Evolutionary conservation across 2,329 filamentous ascomycete genomes (phyloP), one percentile per base, ranked within the genome.

Genomic region (Trichoderma oligosporum): DNA sequence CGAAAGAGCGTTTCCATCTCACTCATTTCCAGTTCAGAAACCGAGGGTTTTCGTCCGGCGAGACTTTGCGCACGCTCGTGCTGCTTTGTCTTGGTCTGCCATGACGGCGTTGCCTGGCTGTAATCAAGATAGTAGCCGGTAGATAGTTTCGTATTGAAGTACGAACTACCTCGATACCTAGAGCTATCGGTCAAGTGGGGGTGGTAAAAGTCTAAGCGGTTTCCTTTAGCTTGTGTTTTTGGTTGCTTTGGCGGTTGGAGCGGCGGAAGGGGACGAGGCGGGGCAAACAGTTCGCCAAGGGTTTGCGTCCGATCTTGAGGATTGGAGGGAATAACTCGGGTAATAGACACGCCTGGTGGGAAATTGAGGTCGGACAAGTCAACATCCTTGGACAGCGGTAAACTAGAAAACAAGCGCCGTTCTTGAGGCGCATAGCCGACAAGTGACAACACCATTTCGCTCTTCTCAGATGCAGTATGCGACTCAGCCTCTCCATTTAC

Each of bases 381-480:
- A 35, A 66, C 58, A 47, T 70, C 65, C 9, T 66, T 59, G 2
- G 71, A 66, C 12, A 66, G 45, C 7, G 73, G 89, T 48, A 96
- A 76, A 70, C 92, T 96, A 4, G 93, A 96, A 70, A 94, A 97
- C 4, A 97, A 77, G 60, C 93, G 88, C 64, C 85, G 87, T 33
- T 88, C 81, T 44, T 85, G 84, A 1, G 86, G 84, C 38, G 88
- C 88, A 63, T 85, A 88, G 55, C 89, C 91, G 63, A 85, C 86
- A 1, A 96, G 76, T 1, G 89, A 93, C 58, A 97, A 76, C 5
- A 93, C 86, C 14, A 84, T 57, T 55, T 71, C 81, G 72, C 62
- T 81, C 70, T 62, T 76, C 67, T 70, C 63, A 18, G 76, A 68
- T 22, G 71, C 70, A 3, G 71, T 68, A 16, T 72, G 70, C 25